Base-by-base conservation (phyloP, 208 protist species). In the Crithidia thermophila region DNA sequence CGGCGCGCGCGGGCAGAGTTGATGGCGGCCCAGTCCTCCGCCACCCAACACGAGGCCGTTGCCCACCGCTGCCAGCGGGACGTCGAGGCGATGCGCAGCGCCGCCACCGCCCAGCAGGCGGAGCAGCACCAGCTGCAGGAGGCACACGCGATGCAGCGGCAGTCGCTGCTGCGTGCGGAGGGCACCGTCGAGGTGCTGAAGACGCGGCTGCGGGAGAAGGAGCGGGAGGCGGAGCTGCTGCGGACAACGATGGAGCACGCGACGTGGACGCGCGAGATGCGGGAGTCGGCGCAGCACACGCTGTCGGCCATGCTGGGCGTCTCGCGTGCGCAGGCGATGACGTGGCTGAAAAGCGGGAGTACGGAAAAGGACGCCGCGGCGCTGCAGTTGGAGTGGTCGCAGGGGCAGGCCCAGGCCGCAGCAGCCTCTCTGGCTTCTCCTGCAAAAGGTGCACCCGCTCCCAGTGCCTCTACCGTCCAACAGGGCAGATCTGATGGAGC, bases 201-300 rank as follows among this genome's bases (percentile, higher is more conserved):
- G 20, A 50, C 66, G 23, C 57, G 49, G 20, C 49, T 83, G 27
- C 59, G 52, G 10, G 81, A 85, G 57, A 53, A 72, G 23, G 83
- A 87, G 61, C 58, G 71, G 16, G 83, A 90, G 71, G 71, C 70
- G 34, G 86, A 91, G 75, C 47, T 65, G 31, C 75, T 79, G 67
- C 77, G 77, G 40, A 82, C 68, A 27, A 66, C 59, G 40, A 72
- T 81, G 42, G 81, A 87, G 71, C 64, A 78, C 27, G 57, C 67
- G 30, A 49, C 69, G 50, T 81, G 76, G 86, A 62, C 72, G 46
- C 49, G 49, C 1, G 71, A 73, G 61, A 49, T 64, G 40, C 50
- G 31, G 21, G 51, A 58, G 39, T 53, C 68, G 28, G 45, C 42
- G 57, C 56, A 59, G 37, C 64, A 66, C 49, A 66, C 65, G 21